phyloP scores from a whole-genome alignment of 192 early-diverging fungal species.

The Kickxella alabastrina region DNA sequence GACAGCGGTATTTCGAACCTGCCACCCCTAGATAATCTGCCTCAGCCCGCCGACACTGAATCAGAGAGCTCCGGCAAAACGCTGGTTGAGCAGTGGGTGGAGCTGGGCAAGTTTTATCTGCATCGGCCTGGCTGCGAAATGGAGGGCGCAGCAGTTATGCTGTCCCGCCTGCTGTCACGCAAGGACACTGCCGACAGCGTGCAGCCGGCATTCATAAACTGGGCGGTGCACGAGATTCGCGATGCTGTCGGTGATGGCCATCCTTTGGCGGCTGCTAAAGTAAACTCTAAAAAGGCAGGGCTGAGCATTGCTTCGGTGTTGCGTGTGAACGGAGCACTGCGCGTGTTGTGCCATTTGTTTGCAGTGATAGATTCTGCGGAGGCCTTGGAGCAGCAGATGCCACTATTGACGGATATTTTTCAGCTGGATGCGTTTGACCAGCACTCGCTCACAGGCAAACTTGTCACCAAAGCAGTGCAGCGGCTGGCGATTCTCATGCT shows the following conservation, averaged over 20 bases:
- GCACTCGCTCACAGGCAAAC: conserved; percentile 75
- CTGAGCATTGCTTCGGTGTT: conserved; percentile 24
- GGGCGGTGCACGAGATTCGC: conserved; percentile 54
- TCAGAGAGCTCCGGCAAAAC: conserved; percentile 26
- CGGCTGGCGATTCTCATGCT: conserved; percentile 78
- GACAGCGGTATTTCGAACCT: conserved; percentile 61
- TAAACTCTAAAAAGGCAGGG: conserved; percentile 1
- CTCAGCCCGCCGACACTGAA: background rate
- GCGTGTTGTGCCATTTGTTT: conserved; percentile 43
- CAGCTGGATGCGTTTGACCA: conserved; percentile 53
- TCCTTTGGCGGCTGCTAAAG: background rate
- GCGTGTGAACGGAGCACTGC: conserved; percentile 40
- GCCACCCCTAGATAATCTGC: conserved; percentile 3
- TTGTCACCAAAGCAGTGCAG: conserved; percentile 78
- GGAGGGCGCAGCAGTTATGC: conserved; percentile 78
- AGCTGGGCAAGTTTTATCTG: conserved; percentile 63
- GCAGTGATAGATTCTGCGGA: conserved; percentile 30
- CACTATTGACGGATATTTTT: conserved; percentile 30
- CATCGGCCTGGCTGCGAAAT: conserved; percentile 77
- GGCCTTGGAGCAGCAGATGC: conserved; percentile 11
- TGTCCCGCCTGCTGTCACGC: conserved; percentile 79
- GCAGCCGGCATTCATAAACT: conserved; percentile 65
- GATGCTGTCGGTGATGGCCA: conserved; percentile 8
- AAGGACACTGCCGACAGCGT: conserved; percentile 63
- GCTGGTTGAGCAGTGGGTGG: conserved; percentile 68